Percentiles rank a stretch among this genome's conserved stretches.
Conservation (phyloP, 83 land plant species). For the Picea abies region DNA sequence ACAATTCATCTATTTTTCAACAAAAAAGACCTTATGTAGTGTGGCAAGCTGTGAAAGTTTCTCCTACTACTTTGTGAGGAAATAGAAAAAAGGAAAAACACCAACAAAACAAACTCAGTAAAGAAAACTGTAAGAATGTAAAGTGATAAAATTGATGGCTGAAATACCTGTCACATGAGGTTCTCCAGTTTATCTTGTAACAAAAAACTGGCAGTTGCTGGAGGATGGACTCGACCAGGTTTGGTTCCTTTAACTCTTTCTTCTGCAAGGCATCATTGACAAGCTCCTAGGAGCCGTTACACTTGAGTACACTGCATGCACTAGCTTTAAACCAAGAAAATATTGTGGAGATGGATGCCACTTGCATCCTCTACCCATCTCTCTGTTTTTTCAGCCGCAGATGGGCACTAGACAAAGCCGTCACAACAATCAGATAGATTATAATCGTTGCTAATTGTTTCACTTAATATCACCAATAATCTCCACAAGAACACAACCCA, state of each 20-base stretch:
- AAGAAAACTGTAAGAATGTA: not conserved
- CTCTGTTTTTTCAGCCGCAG: not conserved
- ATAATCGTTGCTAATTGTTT: not conserved
- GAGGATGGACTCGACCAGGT: not conserved
- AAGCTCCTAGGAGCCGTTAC: not conserved
- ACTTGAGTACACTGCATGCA: not conserved
- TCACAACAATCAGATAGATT: not conserved
- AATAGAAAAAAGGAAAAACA: not conserved
- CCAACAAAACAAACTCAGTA: not conserved
- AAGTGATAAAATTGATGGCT: not conserved
- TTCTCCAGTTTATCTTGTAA: not conserved
- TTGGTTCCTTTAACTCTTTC: not conserved
- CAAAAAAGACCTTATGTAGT: no score
- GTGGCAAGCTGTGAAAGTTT: no score
- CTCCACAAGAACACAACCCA: slow-evolving; percentile 7
- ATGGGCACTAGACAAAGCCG: not conserved
- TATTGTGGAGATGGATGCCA: not conserved
- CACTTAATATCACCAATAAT: slow-evolving; percentile 2
- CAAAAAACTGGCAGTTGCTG: not conserved
- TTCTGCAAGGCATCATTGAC: not conserved
- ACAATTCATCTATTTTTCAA: no score
- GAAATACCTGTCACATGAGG: not conserved
- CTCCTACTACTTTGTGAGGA: no score
- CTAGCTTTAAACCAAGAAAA: not conserved
- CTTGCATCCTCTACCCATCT: not conserved